Evolutionary conservation across 805 yeast genomes (phyloP).

Genomic region (Ogataea minuta): DNA sequence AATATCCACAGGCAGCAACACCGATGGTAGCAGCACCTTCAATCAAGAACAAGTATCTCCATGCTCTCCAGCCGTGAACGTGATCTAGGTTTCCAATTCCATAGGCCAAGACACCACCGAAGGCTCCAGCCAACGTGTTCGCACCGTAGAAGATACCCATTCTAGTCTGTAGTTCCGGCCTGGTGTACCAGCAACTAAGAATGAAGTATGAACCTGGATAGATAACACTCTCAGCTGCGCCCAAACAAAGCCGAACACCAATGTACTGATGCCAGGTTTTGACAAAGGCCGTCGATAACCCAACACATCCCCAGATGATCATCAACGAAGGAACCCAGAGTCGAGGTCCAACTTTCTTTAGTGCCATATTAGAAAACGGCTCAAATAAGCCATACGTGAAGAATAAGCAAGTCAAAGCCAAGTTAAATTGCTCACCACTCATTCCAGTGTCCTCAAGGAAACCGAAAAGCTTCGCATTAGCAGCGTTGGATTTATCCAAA

Average conservation of each 20-base stretch:
- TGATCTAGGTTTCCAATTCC: conserved; percentile 36
- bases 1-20: conserved; percentile 31
- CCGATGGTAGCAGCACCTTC: conserved; percentile 44
- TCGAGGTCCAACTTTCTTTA: conserved; percentile 40
- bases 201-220: conserved; percentile 41
- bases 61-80: conserved; percentile 39
- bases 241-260: conserved; percentile 38
- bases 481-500: conserved; percentile 37
- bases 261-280: conserved; percentile 23
- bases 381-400: conserved; percentile 43
- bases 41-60: conserved; percentile 52
- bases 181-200: conserved; percentile 39
- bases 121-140: conserved; percentile 35
- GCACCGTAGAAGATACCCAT: conserved; percentile 39
- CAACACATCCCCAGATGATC: conserved; percentile 39
- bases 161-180: conserved; percentile 38
- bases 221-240: conserved; percentile 42
- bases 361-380: conserved; percentile 36
- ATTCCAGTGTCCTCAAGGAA: conserved; percentile 28
- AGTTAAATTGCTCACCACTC: conserved; percentile 40
- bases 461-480: conserved; percentile 34
- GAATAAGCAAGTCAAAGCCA: conserved; percentile 41
- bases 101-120: conserved; percentile 40
- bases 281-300: conserved; percentile 36
- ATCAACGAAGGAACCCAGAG: conserved; percentile 36